Evolutionary conservation across 805 yeast genomes (phyloP), one percentile per base, ranked within the genome.

Genomic region (Tetrapisispora pingtungensis): DNA sequence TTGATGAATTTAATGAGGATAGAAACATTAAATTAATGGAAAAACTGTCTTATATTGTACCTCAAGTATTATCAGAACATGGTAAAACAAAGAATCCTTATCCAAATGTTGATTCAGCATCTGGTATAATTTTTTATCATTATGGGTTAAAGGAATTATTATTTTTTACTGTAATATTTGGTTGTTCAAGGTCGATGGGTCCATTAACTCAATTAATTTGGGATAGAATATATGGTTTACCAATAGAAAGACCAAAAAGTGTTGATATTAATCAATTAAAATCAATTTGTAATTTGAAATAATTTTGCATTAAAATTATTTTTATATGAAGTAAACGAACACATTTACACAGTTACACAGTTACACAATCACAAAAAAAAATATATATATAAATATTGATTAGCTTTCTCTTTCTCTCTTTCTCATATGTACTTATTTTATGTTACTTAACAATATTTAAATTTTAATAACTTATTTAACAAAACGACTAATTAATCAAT

Each of bases 11-110:
- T 69, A 72, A 77, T 43, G 69, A 75, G 57, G 82, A 82, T 63
- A 75, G 73, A 42, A 70, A 79, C 57, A 81, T 81, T 71, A 69
- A 75, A 62, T 71, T 84, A 56, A 89, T 84, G 54, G 70, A 76
- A 52, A 72, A 74, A 64, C 68, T 81, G 47, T 78, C 81, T 58
- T 72, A 77, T 56, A 74, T 83, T 48, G 90, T 88, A 30, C 90
- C 93, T 45, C 75, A 73, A 47, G 89, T 84, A 36, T 70, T 84
- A 58, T 78, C 75, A 51, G 67, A 78, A 67, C 90, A 84, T 67
- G 90, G 93, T 47, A 84, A 84, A 72, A 81, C 89, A 61, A 80
- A 81, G 72, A 84, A 84, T 71, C 93, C 93, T 51, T 80, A 74
- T 74, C 93, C 93, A 49, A 84, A 84, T 62, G 93, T 84, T 51